Conservation (phyloP, 768 basidiomycete genomes). For the Lentinula lateritia region DNA sequence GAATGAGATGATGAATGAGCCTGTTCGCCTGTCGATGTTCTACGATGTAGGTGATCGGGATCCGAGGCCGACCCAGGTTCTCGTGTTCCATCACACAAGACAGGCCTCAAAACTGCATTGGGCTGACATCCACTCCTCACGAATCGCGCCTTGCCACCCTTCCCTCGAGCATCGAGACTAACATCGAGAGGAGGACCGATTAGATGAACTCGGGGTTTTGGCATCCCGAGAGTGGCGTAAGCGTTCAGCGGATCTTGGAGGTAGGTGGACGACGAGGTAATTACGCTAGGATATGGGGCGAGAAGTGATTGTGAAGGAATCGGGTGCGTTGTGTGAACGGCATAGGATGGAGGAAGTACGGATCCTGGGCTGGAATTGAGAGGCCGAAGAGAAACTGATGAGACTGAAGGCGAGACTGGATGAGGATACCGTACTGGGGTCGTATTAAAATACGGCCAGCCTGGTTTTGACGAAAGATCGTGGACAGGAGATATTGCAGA, state of each 20-base stretch:
- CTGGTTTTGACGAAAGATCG: neutral
- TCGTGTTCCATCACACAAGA: slow-evolving; percentile 31
- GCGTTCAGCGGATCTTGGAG: slow-evolving; percentile 78
- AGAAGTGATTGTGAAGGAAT: slow-evolving; percentile 54
- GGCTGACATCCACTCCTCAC: slow-evolving; percentile 61
- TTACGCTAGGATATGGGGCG: slow-evolving; percentile 55
- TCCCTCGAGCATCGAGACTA: slow-evolving; percentile 71
- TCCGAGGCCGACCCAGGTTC: neutral
- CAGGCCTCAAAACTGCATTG: slow-evolving; percentile 58
- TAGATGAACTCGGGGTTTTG: slow-evolving; percentile 79
- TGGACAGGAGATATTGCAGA: slow-evolving; percentile 38
- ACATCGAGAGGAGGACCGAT: slow-evolving; percentile 73
- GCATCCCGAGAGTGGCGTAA: slow-evolving; percentile 78
- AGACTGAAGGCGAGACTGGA: slow-evolving; percentile 10
- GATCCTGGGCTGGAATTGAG: slow-evolving; percentile 5
- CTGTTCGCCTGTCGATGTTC: neutral
- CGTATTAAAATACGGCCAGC: neutral
- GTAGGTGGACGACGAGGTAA: slow-evolving; percentile 66
- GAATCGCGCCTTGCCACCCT: slow-evolving; percentile 59
- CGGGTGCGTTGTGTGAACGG: slow-evolving; percentile 56
- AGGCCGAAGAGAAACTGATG: slow-evolving; percentile 13
- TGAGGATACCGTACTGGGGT: neutral
- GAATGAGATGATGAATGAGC: neutral
- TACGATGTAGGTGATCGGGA: neutral
- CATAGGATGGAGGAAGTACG: slow-evolving; percentile 46